Base-by-base conservation (phyloP, 495 filamentous ascomycete genomes). In the Elaphomyces granulatus region DNA sequence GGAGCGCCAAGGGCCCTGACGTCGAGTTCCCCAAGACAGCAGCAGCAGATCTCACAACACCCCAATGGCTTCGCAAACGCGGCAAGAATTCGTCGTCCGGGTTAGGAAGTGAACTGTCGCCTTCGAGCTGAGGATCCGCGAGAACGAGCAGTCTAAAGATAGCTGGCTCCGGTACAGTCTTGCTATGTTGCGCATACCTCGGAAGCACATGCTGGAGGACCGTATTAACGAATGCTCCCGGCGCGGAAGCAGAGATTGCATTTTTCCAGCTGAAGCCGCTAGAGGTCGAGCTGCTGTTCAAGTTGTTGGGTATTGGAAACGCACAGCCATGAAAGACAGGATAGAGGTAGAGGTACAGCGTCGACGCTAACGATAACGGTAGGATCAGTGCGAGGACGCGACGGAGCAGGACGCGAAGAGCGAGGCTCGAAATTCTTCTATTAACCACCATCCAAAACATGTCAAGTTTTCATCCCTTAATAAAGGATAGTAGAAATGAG, bases 121-220 rank as follows among this genome's bases (percentile, higher is more conserved):
- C 90, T 58, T 98, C 90, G 18, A 98, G 72, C 53, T 98, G 90
- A 1, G 90, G 90, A 62, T 98, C 90, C 41, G 80, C 90, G 33
- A 98, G 77, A 9, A 85, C 76, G 17, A 98, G 80, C 3, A 98
- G 76, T 20, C 90, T 71, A 58, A 98, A 94, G 76, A 85, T 45
- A 42, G 48, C 58, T 48, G 51, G 50, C 61, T 51, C 51, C 52
- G 42, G 31, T 37, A 49, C 55, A 36, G 55, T 43, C 42, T 32
- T 45, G 23, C 19, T 28, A 14, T 12, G 23, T 12, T 6, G 23
- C 12, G 45, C 42, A 14, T 42, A 31, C 32, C 43, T 40, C 34
- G 55, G 41, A 19, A 51, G 41, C 44, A 70, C 46, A 44, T 77
- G 71, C 47, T 67, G 59, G 37, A 58, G 58, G 35, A 67, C 41